Conservation (phyloP, 2,329 filamentous ascomycete species). For the Anthostomella pinea region DNA sequence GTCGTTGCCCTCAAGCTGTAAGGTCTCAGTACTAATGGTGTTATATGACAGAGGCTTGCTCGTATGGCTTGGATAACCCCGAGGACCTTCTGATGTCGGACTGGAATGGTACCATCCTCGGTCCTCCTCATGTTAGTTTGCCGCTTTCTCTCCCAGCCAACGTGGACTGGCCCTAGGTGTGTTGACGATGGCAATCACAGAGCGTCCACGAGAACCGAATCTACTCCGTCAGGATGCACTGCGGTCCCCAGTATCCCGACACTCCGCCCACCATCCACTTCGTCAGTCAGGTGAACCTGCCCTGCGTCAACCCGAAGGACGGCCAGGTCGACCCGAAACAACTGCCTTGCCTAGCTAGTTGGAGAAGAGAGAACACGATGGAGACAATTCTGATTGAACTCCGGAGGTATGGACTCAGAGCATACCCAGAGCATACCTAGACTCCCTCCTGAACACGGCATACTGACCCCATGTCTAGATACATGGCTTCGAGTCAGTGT, state of each 20-base stretch:
- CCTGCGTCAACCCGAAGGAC: slow-evolving; percentile 78
- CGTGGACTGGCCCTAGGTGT: not conserved
- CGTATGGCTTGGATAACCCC: slow-evolving; percentile 89
- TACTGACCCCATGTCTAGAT: slow-evolving; percentile 50
- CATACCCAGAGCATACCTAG: slow-evolving; percentile 17
- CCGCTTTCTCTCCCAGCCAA: not conserved
- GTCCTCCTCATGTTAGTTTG: slow-evolving; percentile 87
- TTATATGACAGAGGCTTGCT: slow-evolving; percentile 74
- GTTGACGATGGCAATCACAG: slow-evolving; percentile 40
- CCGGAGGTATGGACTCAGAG: slow-evolving; percentile 56
- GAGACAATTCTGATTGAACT: slow-evolving; percentile 89
- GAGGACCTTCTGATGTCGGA: slow-evolving; percentile 96
- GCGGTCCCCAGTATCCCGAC: slow-evolving; percentile 85
- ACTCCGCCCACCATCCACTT: slow-evolving; percentile 87
- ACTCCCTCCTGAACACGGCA: not conserved
- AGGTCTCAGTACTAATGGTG: too few species aligned
- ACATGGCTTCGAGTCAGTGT: slow-evolving; percentile 86
- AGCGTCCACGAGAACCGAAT: slow-evolving; percentile 98
- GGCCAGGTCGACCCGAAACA: slow-evolving; percentile 83
- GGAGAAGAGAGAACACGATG: slow-evolving; percentile 93
- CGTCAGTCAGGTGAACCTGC: slow-evolving; percentile 92
- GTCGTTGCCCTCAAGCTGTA: too few species aligned
- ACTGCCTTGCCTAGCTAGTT: slow-evolving; percentile 80
- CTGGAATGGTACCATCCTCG: slow-evolving; percentile 98
- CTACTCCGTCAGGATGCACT: slow-evolving; percentile 97